These are phyloP conservation scores for Geotrichum reessii DNA, from an alignment of 1,139 yeast genomes.

Conservation along the genomic window DNA sequence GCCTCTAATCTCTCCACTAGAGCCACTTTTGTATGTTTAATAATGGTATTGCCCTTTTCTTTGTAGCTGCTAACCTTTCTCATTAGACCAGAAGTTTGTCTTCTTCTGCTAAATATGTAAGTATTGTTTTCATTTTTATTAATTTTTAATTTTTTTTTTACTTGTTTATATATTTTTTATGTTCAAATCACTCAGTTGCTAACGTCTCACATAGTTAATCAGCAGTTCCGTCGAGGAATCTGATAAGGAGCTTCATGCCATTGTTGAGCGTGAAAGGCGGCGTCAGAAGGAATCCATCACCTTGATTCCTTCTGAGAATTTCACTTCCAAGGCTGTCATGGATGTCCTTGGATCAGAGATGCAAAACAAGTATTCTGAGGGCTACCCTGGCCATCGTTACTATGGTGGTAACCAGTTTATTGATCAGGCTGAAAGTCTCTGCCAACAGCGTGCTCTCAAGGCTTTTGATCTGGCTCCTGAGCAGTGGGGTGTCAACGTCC, in stretches of 20 bases:
- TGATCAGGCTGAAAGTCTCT: constrained; percentile 84
- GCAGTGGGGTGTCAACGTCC: constrained; percentile 97
- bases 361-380: constrained; percentile 98
- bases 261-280: constrained; percentile 79
- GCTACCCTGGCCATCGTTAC: constrained; percentile 95
- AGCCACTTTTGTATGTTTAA: constrained; percentile 4
- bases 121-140: background rate
- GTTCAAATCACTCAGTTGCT: background rate
- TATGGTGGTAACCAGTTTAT: constrained; percentile 97
- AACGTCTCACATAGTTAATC: constrained; percentile 11
- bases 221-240: constrained; percentile 28
- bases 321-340: constrained; percentile 92
- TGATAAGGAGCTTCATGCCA: constrained; percentile 42
- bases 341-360: constrained; percentile 96
- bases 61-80: background rate
- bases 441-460: constrained; percentile 87
- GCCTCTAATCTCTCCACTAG: constrained; percentile 3
- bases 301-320: constrained; percentile 93
- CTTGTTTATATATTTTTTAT: background rate
- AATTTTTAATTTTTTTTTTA: background rate
- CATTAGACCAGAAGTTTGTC: constrained; percentile 12
- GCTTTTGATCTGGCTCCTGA: constrained; percentile 77
- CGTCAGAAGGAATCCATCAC: constrained; percentile 95
- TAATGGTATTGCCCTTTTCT: background rate
- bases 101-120: constrained; percentile 7